phyloP scores from a whole-genome alignment of 331 rosid genomes.

The Prunus yedoensis region DNA sequence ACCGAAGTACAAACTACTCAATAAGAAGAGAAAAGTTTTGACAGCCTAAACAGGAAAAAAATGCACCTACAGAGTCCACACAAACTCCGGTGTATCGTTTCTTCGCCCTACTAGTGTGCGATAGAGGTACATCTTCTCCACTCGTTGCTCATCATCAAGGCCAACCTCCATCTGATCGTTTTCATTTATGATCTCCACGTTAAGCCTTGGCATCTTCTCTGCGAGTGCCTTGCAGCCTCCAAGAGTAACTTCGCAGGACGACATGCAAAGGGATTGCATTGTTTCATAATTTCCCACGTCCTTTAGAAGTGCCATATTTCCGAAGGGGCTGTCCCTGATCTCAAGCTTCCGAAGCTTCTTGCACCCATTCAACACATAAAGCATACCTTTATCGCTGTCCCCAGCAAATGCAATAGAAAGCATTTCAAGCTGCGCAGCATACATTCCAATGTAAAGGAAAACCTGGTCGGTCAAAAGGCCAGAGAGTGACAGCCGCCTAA shows the following conservation, averaged over 20 bases:
- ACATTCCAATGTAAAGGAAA: conserved; percentile 84
- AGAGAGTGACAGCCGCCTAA: conserved; percentile 73
- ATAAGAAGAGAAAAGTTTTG: conserved; percentile 25
- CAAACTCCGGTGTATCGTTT: conserved; percentile 86
- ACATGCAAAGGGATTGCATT: conserved; percentile 99
- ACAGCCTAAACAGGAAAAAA: conserved; percentile 19
- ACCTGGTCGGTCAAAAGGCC: conserved; percentile 75
- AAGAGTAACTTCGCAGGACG: conserved; percentile 78
- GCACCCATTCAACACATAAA: conserved; percentile 86
- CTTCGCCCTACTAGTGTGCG: conserved; percentile 77
- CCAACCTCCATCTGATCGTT: conserved; percentile 41
- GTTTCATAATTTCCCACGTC: conserved; percentile 98
- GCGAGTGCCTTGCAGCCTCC: conserved; percentile 81
- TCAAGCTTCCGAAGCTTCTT: conserved; percentile 93
- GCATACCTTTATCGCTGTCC: conserved; percentile 83
- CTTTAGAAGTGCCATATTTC: conserved; percentile 67
- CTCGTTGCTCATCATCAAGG: conserved; percentile 49
- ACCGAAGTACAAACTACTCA: conserved; percentile 49
- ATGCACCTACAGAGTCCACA: conserved; percentile 70
- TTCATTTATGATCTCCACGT: conserved; percentile 84
- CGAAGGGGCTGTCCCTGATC: conserved; percentile 86
- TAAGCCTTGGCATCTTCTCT: conserved; percentile 71
- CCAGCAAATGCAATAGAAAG: conserved; percentile 93
- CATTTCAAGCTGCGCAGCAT: conserved; percentile 94
- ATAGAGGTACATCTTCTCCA: conserved; percentile 83